Evolutionary conservation across 2,329 filamentous ascomycete species (phyloP), one percentile per base, ranked within the genome.

Genomic region (Coniochaeta pulveracea): DNA sequence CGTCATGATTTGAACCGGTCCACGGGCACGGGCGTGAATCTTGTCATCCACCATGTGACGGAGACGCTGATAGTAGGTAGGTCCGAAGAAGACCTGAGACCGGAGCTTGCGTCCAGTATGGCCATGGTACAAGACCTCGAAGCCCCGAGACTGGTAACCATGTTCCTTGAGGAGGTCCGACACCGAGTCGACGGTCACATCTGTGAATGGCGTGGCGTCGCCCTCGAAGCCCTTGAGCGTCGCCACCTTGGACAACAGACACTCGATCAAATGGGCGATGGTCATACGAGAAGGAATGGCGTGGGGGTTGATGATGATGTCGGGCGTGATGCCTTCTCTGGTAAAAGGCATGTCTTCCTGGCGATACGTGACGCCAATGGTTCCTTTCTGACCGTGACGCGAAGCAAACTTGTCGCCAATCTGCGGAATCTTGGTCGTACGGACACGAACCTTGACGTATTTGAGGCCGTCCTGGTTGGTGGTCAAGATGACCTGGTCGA

Each of bases 31-130:
- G n/a, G 91, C 93, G 63, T 98, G 91, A 48, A 98, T 98, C 73
- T 98, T 98, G 69, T 98, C 91, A 57, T 98, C 91, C 47, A 98
- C 93, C 93, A 98, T 98, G 63, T 98, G 93, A 43, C 91, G 81
- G 39, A 98, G 74, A 58, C 93, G 86, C 62, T 98, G 91, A 63
- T 98, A 98, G 66, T 98, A 98, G 1, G 91, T 98, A 1, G 91
- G 91, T 7, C 91, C 91, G 37, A 98, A 75, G 75, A 98, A 98
- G 35, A 96, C 80, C 57, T 98, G 91, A 1, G 88, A 84, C 27
- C 85, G 80, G 43, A 96, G 66, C 68, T 98, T 98, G 47, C 79
- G 78, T 34, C 91, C 91, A 4, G 91, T 98, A 60, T 98, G 88
- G 4, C 93, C 91, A 53, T 98, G 93, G 64, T 95, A 98, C 85